Base-by-base conservation (phyloP, 2,329 filamentous ascomycete species). In the Monilinia fructicola region DNA sequence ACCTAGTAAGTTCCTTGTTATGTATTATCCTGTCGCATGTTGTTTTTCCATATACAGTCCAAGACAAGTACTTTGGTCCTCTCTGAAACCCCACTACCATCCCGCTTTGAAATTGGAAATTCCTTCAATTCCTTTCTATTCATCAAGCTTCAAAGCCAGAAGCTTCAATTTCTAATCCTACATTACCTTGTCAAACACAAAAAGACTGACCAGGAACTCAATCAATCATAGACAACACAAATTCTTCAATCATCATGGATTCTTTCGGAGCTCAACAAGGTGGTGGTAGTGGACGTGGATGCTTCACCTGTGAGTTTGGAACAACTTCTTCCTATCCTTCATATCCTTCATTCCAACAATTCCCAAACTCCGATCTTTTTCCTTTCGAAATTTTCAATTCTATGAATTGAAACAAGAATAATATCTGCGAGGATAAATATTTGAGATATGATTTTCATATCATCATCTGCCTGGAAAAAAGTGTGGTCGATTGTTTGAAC, bases 271-370 rank as follows among this genome's bases (percentile, higher is more conserved):
- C 62, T 65, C 62, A 59, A 59, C 62, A 60, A 65, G 53, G 50
- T 61, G 72, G 72, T 67, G 70, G 67, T 67, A 72, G 72, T 70
- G 76, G 74, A 67, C 79, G 80, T 71, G 78, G 78, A 70, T 83
- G 81, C 78, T 83, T 82, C 78, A 83, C 81, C 74, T 83, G 81
- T 83, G 76, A 79, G 81, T 83, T 72, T 18, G 23, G 31, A 35
- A 6, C 31, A 35, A 35, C 31, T 35, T 35, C 31, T 35, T 35
- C 31, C 5, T 35, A 35, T 6, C 31, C 31, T 38, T 14, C 31
- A 70, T 58, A 64, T 50, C 35, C 66, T 71, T 69, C 64, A 68
- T 71, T 67, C 65, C 67, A 61, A 61, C 64, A 54, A 18, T n/a
- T 38, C 6, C 23, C 18, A 40, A 23, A 46, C 28, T 16, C 23